Base-by-base conservation (phyloP, 305 asterid genomes). In the Fraxinus dipetala region DNA sequence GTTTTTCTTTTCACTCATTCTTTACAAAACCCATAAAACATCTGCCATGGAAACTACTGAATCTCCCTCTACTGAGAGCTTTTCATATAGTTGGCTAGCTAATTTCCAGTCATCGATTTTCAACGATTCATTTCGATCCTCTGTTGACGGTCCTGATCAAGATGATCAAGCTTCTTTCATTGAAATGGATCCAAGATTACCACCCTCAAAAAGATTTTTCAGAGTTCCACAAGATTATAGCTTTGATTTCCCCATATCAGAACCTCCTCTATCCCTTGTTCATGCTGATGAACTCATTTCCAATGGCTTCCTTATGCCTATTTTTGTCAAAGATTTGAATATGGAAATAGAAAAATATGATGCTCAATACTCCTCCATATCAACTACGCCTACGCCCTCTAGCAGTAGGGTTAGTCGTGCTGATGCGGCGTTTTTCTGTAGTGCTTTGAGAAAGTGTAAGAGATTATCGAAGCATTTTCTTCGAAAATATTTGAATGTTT, bases 171-270 rank as follows among this genome's bases (percentile, higher is more conserved):
- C 93, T 28, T 91, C 92, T 65, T 95, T 92, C 88, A 93, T 93
- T 56, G 98, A 93, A 70, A 95, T 95, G 98, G 98, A 95, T 83
- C 98, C 98, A 1, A 85, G 90, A 75, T 54, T 91, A 83, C 92
- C 98, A 20, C 95, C 97, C 0, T 95, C 98, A 7, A 88, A 91
- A 86, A 87, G 98, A 77, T 93, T 95, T 79, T 85, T 89, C 86
- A 84, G 86, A 70, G 92, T 86, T 18, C 85, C 94, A 0, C 90
- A 92, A 4, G 97, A 92, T 79, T 89, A 90, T 70, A 86, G 89
- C 20, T 93, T 95, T 74, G 94, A 92, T 16, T 90, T 95, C 65
- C 98, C 96, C 0, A 84, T 83, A 0, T 84, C 90, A 0, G 89
- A 88, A 0, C 79, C 92, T 5, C 88, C 92, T 13, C 84, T 87